Conservation (phyloP, 257 asterid species). For the Phtheirospermum japonicum region DNA sequence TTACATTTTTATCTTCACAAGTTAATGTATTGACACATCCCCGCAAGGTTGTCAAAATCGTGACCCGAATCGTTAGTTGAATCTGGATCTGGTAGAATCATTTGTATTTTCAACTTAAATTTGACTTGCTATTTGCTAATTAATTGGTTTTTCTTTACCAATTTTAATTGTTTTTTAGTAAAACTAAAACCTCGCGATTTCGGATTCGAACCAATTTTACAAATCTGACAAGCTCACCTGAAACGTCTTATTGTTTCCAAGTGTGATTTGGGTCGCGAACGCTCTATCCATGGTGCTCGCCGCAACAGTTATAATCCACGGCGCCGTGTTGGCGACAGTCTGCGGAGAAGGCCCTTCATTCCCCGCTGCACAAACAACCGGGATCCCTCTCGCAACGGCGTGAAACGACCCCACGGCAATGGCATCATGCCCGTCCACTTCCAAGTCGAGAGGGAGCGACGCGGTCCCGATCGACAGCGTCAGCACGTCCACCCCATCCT, state of each 20-base stretch:
- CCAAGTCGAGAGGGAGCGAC: conserved; percentile 33
- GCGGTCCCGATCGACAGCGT: conserved; percentile 31
- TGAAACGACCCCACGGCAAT: conserved; percentile 46
- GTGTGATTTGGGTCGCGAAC: conserved; percentile 37
- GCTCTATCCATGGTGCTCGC: conserved; percentile 45
- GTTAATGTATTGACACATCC: too few species aligned
- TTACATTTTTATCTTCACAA: too few species aligned
- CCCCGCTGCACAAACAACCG: conserved; percentile 45
- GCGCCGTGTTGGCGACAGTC: conserved; percentile 34
- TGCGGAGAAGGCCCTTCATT: conserved; percentile 39
- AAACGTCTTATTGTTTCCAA: conserved; percentile 42
- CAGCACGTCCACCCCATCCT: conserved; percentile 43
- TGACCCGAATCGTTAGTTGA: too few species aligned
- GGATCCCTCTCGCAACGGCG: conserved; percentile 36
- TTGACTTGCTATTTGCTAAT: too few species aligned
- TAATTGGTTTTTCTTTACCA: too few species aligned
- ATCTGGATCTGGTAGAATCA: too few species aligned
- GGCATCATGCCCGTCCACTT: conserved; percentile 40
- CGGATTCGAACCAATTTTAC: too few species aligned
- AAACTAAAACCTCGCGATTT: too few species aligned
- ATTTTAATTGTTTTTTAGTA: too few species aligned
- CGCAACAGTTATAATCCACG: conserved; percentile 46
- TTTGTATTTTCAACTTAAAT: too few species aligned
- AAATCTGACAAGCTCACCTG: conserved; percentile 17
- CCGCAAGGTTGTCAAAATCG: too few species aligned